phyloP scores from a whole-genome alignment of 257 asterid genomes.

The Asclepias syriaca region DNA sequence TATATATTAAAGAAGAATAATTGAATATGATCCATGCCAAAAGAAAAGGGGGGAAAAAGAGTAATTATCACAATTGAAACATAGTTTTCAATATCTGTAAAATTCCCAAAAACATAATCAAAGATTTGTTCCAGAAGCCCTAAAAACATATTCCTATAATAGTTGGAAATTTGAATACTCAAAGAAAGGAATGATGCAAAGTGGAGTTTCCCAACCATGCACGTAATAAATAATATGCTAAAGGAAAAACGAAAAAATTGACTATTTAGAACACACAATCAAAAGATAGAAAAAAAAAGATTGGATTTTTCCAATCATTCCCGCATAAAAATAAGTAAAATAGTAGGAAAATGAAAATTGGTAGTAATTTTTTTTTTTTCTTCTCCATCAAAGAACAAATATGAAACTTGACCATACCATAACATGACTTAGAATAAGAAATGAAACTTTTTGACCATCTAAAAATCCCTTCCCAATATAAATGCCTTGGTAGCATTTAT shows the following conservation, averaged over 20 bases:
- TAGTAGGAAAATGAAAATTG: background rate
- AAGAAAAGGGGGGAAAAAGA: background rate
- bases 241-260: constrained; percentile 9
- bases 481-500: constrained; percentile 9
- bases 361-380: background rate
- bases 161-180: constrained; percentile 10
- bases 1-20: background rate
- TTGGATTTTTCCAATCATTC: constrained; percentile 17
- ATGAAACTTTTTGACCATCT: constrained; percentile 6
- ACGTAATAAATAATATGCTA: constrained; percentile 5
- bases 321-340: background rate
- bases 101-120: constrained; percentile 6
- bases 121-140: constrained; percentile 4
- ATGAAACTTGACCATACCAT: constrained; percentile 13
- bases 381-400: constrained; percentile 6
- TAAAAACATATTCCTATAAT: constrained; percentile 7
- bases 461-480: background rate
- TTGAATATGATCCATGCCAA: background rate
- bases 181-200: constrained; percentile 21
- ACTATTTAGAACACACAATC: background rate
- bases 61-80: background rate
- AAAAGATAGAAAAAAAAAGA: background rate
- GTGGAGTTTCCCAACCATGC: constrained; percentile 6
- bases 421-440: constrained; percentile 23
- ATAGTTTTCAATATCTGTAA: background rate